Evolutionary conservation across 768 basidiomycete species (phyloP).

Genomic region (Suillus luteus): DNA sequence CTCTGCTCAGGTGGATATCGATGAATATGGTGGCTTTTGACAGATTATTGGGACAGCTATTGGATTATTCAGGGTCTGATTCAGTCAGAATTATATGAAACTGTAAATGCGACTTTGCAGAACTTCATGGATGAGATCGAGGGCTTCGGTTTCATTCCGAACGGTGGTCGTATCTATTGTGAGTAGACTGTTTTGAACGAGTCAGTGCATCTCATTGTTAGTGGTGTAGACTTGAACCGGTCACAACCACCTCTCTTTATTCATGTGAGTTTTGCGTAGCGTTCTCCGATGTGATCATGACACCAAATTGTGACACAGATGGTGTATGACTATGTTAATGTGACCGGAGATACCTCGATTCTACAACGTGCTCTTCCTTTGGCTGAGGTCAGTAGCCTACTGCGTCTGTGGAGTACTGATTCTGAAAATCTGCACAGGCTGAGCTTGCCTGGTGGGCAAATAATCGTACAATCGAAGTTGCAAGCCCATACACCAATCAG

Average conservation of each 20-base stretch:
- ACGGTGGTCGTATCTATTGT: constrained; percentile 93
- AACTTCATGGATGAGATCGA: constrained; percentile 97
- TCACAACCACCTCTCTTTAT: constrained; percentile 94
- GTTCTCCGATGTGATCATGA: neutral
- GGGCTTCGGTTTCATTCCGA: constrained; percentile 87
- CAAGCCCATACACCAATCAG: constrained; percentile 67
- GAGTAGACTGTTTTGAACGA: constrained; percentile 15
- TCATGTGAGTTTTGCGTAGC: constrained; percentile 46
- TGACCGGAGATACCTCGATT: constrained; percentile 73
- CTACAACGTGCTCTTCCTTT: constrained; percentile 80
- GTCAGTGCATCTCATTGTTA: constrained; percentile 6
- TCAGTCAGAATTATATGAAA: constrained; percentile 69
- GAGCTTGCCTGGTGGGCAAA: constrained; percentile 84
- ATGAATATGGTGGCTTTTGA: constrained; percentile 10
- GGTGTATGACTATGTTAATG: constrained; percentile 85
- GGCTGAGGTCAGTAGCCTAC: constrained; percentile 58
- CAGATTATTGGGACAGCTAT: constrained; percentile 70
- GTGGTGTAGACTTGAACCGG: constrained; percentile 67
- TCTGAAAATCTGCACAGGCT: constrained; percentile 41
- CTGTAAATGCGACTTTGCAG: constrained; percentile 76
- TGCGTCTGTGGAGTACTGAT: neutral
- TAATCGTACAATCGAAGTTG: constrained; percentile 70
- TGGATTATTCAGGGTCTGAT: constrained; percentile 91
- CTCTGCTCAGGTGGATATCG: neutral
- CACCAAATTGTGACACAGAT: constrained; percentile 50